A percentile compares a stretch with the other conserved stretches of the same genome.
phyloP scores from a whole-genome alignment of 1,284 basidiomycete species.

The Microbotryomycetes sp. region DNA sequence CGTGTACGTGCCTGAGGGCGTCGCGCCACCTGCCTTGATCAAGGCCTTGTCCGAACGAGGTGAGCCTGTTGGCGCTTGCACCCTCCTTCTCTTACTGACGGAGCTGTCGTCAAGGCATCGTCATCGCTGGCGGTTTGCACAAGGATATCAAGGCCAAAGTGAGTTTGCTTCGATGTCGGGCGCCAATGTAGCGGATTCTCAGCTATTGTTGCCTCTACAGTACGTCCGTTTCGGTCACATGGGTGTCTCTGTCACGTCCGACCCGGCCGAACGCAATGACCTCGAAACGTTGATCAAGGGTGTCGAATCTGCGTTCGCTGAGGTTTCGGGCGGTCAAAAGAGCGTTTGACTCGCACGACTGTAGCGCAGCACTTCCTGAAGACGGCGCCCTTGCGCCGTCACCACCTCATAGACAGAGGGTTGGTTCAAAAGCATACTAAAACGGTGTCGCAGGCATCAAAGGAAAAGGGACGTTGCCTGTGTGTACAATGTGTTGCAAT shows the following conservation, averaged over 20 bases:
- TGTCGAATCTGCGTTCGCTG: conserved; percentile 52
- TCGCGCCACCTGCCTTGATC: conserved; percentile 64
- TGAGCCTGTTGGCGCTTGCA: not conserved
- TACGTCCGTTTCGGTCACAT: conserved; percentile 58
- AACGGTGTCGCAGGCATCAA: not conserved
- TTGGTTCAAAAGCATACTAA: not conserved
- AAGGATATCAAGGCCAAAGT: conserved; percentile 68
- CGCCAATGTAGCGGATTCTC: not conserved
- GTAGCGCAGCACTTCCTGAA: not conserved
- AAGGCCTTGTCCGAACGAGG: conserved; percentile 44
- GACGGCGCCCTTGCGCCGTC: no score
- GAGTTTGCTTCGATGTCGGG: not conserved
- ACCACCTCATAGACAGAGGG: not conserved
- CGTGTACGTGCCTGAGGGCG: conserved; percentile 61
- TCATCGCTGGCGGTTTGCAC: conserved; percentile 86
- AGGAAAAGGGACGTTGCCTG: not conserved
- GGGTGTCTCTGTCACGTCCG: conserved; percentile 62
- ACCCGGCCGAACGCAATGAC: conserved; percentile 62
- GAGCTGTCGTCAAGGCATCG: conserved; percentile 47
- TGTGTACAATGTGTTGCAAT: not conserved
- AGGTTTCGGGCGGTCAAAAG: conserved; percentile 30
- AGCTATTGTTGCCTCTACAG: no score
- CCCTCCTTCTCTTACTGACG: conserved; percentile 8
- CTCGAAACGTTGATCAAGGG: conserved; percentile 64
- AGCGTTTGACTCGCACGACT: not conserved